Base-by-base conservation (phyloP, 257 asterid species). In the Solanum pimpinellifolium region DNA sequence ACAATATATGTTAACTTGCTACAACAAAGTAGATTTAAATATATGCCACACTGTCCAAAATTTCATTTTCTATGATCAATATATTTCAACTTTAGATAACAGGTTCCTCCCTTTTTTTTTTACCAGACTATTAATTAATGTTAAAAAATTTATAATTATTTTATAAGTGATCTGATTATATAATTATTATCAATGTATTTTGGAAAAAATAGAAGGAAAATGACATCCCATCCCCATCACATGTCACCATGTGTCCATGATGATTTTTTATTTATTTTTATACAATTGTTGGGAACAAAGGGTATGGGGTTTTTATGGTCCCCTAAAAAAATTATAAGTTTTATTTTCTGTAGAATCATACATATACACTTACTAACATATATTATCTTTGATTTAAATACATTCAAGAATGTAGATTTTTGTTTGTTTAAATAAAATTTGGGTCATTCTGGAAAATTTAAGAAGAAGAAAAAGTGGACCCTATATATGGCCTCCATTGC, bases 211-310 rank as follows among this genome's bases (percentile, higher is more conserved):
- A 78, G 88, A 75, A 88, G 87, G 84, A 86, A 87, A 89, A 88
- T 88, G 93, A 91, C 88, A 86, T 86, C 94, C 94, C 95, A 94
- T 92, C 87, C 92, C 88, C 88, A 88, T 90, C 94, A 92, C 94
- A 92, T 94, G 94, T 87, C 81, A 77, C 88, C 94, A 92, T 88
- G 95, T 91, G 91, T 87, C 75, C 81, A 88, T 72, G 85, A 88
- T 85, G 84, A 46, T 37, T 10, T 72, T 15, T 47, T 80, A 65
- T 44, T 4, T 47, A n/a, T 4, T 13, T 49, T 15, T 49, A 52
- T 52, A 52, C 1, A 52, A 52, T 87, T 85, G 46, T 86, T 88
- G 76, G 87, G 88, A 85, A 88, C 77, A 85, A 88, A 75, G 84
- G 91, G 90, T 78, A 90, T 91, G 92, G 91, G 88, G 25, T 37